Evolutionary conservation across 495 filamentous ascomycete species (phyloP).

Genomic region (Cercophora samala): DNA sequence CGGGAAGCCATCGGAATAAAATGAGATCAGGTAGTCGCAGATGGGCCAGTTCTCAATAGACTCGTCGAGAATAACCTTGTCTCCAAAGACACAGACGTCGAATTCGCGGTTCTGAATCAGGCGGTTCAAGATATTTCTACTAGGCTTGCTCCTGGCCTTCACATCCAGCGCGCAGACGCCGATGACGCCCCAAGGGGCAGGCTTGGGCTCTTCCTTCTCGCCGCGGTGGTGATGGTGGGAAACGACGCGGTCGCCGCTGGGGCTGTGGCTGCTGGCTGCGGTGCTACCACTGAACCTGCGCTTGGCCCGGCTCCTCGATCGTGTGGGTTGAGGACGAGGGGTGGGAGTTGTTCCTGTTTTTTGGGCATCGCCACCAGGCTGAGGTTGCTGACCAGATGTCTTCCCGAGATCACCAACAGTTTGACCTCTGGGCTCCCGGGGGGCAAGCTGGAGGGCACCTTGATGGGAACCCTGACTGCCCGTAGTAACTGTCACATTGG

Average conservation of each 20-base stretch:
- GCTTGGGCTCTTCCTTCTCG: constrained; percentile 51
- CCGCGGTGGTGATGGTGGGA: constrained; percentile 29
- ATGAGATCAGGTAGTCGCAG: constrained; percentile 91
- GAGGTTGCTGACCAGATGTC: constrained; percentile 10
- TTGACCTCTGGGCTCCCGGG: constrained; percentile 38
- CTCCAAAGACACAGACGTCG: constrained; percentile 94
- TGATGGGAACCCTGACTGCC: constrained; percentile 34
- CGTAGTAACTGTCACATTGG: constrained; percentile 55
- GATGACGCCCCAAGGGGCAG: constrained; percentile 59
- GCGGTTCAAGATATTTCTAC: constrained; percentile 88
- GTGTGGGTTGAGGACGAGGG: constrained; percentile 45
- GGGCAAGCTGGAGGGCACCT: constrained; percentile 43
- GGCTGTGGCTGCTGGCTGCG: constrained; percentile 66
- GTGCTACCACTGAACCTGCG: constrained; percentile 75
- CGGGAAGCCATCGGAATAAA: constrained; percentile 96
- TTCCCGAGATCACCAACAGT: constrained; percentile 37
- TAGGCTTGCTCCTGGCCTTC: constrained; percentile 94
- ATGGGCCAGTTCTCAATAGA: constrained; percentile 72
- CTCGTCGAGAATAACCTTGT: constrained; percentile 97
- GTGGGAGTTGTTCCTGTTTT: constrained; percentile 11
- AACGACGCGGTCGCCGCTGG: constrained; percentile 52
- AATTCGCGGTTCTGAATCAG: constrained; percentile 88
- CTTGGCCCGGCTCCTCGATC: constrained; percentile 70
- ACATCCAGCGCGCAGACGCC: constrained; percentile 94
- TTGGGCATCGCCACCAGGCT: constrained; percentile 9